Conservation (phyloP, 2,329 filamentous ascomycete genomes). For the Microcyclospora tardicrescens region DNA sequence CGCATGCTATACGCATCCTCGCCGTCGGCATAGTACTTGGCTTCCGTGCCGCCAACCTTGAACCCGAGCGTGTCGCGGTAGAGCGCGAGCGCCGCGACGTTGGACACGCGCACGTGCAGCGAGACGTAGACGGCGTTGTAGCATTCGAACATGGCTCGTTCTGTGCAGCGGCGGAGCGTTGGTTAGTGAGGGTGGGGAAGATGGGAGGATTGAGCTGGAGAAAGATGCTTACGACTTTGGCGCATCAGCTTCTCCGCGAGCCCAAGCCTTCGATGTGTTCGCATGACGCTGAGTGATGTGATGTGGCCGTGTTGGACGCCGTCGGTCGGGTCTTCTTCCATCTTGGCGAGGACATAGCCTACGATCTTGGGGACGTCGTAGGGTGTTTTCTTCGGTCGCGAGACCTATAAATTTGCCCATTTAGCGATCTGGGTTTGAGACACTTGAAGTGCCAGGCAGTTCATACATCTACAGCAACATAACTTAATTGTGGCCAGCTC, state of each 20-base stretch:
- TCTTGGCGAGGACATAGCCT: conserved; percentile 98
- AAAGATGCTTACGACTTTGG: conserved; percentile 66
- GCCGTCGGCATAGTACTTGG: conserved; percentile 92
- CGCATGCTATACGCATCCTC: conserved; percentile 94
- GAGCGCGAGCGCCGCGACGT: conserved; percentile 77
- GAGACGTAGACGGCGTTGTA: conserved; percentile 87
- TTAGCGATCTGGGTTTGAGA: not conserved
- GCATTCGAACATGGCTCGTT: conserved; percentile 93
- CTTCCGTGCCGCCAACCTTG: conserved; percentile 70
- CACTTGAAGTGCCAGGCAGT: conserved; percentile 11
- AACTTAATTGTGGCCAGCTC: conserved; percentile 94
- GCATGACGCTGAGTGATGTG: conserved; percentile 88
- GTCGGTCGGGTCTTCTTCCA: conserved; percentile 94
- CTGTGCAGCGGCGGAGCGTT: conserved; percentile 31
- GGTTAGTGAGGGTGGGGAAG: not conserved
- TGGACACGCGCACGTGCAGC: conserved; percentile 88
- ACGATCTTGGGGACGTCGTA: conserved; percentile 95
- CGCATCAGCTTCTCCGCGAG: conserved; percentile 97
- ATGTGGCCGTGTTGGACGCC: conserved; percentile 92
- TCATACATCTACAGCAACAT: conserved; percentile 79
- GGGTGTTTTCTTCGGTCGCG: conserved; percentile 59
- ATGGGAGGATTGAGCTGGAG: not conserved
- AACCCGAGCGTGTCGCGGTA: conserved; percentile 91
- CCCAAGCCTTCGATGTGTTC: conserved; percentile 79
- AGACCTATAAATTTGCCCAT: conserved; percentile 36